A percentile compares a stretch with the other conserved stretches of the same genome.
Conservation (phyloP, 805 yeast species). For the Candida piceae region DNA sequence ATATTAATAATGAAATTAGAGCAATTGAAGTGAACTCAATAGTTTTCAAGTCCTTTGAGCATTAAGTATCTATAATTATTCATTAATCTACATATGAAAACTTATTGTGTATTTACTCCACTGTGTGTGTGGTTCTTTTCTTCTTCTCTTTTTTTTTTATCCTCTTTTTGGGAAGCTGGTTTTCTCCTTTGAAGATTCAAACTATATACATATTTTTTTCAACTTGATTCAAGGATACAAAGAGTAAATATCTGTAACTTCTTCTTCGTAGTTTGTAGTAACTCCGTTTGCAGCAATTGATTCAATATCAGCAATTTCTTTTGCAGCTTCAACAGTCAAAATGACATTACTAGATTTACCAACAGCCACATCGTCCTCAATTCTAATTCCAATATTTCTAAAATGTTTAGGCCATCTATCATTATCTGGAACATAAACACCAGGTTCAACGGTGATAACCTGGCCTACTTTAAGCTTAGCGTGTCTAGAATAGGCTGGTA, state of each 20-base stretch:
- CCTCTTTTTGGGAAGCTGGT: no score
- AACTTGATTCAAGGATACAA: constrained; percentile 5
- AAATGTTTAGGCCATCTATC: constrained; percentile 72
- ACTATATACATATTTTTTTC: constrained; percentile 1
- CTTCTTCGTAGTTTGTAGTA: constrained; percentile 40
- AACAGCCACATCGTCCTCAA: constrained; percentile 89
- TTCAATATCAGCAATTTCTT: constrained; percentile 82
- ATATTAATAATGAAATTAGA: constrained; percentile 11
- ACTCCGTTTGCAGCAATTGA: constrained; percentile 56
- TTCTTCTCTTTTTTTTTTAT: no score
- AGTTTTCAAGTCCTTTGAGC: constrained; percentile 9
- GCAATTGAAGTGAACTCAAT: constrained; percentile 16
- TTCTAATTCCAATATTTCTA: constrained; percentile 87
- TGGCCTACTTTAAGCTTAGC: constrained; percentile 58
- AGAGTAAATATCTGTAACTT: constrained; percentile 30
- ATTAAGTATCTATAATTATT: no score
- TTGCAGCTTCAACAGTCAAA: constrained; percentile 77
- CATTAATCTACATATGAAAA: no score
- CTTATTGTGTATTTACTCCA: no score
- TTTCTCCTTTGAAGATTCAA: no score
- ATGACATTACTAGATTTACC: constrained; percentile 52
- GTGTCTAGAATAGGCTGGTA: constrained; percentile 58
- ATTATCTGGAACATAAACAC: constrained; percentile 78
- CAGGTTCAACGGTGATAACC: constrained; percentile 94
- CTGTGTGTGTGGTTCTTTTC: no score